phyloP scores from a whole-genome alignment of 768 basidiomycete species.

The Termitomyces sp. region DNA sequence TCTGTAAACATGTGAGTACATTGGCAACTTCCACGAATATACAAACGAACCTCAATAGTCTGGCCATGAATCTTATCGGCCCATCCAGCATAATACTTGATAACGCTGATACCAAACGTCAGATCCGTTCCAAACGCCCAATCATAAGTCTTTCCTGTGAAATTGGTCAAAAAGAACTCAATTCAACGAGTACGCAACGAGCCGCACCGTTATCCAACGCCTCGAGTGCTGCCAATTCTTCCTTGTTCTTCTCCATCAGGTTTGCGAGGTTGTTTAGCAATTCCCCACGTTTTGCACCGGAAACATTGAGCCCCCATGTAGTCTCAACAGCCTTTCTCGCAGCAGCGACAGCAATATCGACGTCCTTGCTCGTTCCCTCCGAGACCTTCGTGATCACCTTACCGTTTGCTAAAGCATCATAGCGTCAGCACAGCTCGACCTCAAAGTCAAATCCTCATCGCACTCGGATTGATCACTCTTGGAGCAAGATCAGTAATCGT shows the following conservation, averaged over 20 bases:
- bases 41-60: constrained; percentile 34
- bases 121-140: constrained; percentile 21
- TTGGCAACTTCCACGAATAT: background rate
- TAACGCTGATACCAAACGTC: constrained; percentile 24
- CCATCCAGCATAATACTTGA: constrained; percentile 57
- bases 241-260: constrained; percentile 42
- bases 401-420: constrained; percentile 45
- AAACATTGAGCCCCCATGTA: constrained; percentile 46
- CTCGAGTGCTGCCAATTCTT: constrained; percentile 47
- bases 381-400: constrained; percentile 51
- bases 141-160: constrained; percentile 25
- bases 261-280: constrained; percentile 46
- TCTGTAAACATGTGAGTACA: constrained; percentile 18
- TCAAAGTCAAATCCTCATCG: background rate
- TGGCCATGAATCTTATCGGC: constrained; percentile 54
- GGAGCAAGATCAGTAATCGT: background rate
- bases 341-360: constrained; percentile 67
- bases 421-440: constrained; percentile 7
- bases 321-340: constrained; percentile 39
- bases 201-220: constrained; percentile 38
- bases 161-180: background rate
- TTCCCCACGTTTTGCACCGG: constrained; percentile 32
- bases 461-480: constrained; percentile 54
- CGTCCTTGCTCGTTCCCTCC: constrained; percentile 62
- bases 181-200: background rate